Conservation (phyloP, 2,329 filamentous ascomycete genomes). For the Trichophyton simii region DNA sequence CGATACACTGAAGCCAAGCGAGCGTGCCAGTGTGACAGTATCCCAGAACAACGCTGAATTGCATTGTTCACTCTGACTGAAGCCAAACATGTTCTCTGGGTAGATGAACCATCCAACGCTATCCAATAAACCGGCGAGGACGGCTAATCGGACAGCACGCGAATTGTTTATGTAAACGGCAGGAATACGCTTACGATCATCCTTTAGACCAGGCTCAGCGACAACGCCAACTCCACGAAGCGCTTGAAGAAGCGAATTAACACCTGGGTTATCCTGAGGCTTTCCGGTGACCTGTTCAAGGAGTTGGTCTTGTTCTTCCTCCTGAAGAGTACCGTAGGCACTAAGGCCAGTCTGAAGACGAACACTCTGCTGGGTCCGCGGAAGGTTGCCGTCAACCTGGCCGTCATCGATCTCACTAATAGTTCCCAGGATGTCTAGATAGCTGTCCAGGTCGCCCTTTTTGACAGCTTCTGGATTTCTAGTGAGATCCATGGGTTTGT, state of each 20-base stretch:
- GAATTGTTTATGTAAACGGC: slow-evolving; percentile 12
- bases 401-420: not conserved
- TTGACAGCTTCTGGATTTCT: not conserved
- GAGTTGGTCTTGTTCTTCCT: slow-evolving; percentile 9
- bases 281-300: slow-evolving; percentile 7
- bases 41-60: slow-evolving; percentile 12
- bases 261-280: slow-evolving; percentile 1
- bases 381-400: not conserved
- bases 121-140: slow-evolving; percentile 12
- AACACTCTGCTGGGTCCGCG: not conserved
- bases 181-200: slow-evolving; percentile 9
- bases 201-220: not conserved
- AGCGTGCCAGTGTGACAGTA: slow-evolving; percentile 11
- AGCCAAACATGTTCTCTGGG: slow-evolving; percentile 10
- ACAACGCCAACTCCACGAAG: slow-evolving; percentile 3
- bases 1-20: slow-evolving; percentile 10
- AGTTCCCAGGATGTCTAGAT: not conserved
- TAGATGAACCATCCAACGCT: slow-evolving; percentile 11
- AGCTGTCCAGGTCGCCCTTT: not conserved
- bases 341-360: slow-evolving; percentile 8
- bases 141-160: slow-evolving; percentile 10
- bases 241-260: slow-evolving; percentile 8
- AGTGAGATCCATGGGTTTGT: not conserved
- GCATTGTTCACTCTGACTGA: slow-evolving; percentile 10
- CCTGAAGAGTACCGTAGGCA: slow-evolving; percentile 11